Conservation (phyloP, 345 rosid species). For the Eucalyptus decipiens region DNA sequence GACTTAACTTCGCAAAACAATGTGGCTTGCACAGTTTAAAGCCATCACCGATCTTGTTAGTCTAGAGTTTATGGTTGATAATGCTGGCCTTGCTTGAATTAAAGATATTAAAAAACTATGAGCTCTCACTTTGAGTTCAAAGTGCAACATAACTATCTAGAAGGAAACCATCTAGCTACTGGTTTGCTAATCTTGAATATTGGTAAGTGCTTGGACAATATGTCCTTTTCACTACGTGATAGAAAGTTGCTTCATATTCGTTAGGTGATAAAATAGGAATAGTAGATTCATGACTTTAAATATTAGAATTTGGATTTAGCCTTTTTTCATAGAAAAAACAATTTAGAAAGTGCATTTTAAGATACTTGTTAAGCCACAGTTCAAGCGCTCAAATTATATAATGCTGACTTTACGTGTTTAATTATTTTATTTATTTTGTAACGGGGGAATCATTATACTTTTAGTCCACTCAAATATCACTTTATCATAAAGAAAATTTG, state of each 20-base stretch:
- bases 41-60: not conserved
- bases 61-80: not conserved
- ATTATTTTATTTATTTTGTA: not conserved
- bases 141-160: not conserved
- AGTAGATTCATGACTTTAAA: not conserved
- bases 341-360: not conserved
- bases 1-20: not conserved
- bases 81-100: not conserved
- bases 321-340: not conserved
- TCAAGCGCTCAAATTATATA: not conserved
- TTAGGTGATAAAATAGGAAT: not conserved
- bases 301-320: not conserved
- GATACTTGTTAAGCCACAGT: not conserved
- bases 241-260: not conserved
- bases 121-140: not conserved
- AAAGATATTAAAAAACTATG: not conserved
- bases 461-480: not conserved
- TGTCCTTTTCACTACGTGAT: not conserved
- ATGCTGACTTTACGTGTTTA: not conserved
- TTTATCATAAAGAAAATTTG: not conserved
- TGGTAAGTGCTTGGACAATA: not conserved
- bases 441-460: not conserved
- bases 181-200: not conserved
- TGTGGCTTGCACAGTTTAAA: not conserved
- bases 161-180: not conserved